Percentiles rank a stretch among this genome's conserved stretches.
Conservation (phyloP, 495 filamentous ascomycete genomes). For the Annulohypoxylon moriforme region DNA sequence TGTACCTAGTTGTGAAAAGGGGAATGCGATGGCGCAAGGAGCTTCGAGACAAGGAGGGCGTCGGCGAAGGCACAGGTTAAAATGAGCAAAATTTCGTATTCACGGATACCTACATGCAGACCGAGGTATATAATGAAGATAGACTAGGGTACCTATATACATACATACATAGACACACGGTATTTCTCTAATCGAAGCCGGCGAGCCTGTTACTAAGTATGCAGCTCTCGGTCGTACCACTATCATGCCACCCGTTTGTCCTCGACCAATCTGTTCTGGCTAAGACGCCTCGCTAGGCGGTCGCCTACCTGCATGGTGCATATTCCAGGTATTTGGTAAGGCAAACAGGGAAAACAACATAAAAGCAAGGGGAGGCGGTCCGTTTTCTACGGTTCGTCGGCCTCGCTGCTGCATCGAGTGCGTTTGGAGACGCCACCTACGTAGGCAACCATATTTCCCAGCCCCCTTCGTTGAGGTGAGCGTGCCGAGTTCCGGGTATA, state of each 20-base stretch:
- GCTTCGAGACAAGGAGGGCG: slow-evolving; percentile 43
- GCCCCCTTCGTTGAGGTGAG: not conserved
- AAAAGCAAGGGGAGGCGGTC: not conserved
- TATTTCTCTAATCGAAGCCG: slow-evolving; percentile 10
- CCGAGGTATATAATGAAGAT: slow-evolving; percentile 10
- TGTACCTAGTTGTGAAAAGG: slow-evolving; percentile 45
- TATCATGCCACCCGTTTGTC: slow-evolving; percentile 24
- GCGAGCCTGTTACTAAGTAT: not conserved
- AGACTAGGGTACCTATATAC: slow-evolving; percentile 13
- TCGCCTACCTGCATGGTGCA: slow-evolving; percentile 10
- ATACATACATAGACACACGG: slow-evolving; percentile 19
- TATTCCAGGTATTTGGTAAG: slow-evolving; percentile 2
- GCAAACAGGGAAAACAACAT: not conserved
- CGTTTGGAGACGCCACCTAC: not conserved
- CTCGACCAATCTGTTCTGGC: slow-evolving; percentile 2
- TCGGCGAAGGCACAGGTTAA: slow-evolving; percentile 15
- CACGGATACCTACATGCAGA: not conserved
- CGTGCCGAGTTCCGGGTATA: slow-evolving; percentile 9
- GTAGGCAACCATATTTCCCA: not conserved
- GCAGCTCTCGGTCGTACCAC: slow-evolving; percentile 19
- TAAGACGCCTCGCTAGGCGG: slow-evolving; percentile 10
- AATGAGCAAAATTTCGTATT: not conserved
- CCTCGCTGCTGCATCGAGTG: not conserved
- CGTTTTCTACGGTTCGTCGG: not conserved
- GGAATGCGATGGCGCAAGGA: slow-evolving; percentile 44